These are phyloP conservation scores for Bipolaris bicolor DNA, from an alignment of 2,329 filamentous ascomycete species.

Conservation along the genomic window DNA sequence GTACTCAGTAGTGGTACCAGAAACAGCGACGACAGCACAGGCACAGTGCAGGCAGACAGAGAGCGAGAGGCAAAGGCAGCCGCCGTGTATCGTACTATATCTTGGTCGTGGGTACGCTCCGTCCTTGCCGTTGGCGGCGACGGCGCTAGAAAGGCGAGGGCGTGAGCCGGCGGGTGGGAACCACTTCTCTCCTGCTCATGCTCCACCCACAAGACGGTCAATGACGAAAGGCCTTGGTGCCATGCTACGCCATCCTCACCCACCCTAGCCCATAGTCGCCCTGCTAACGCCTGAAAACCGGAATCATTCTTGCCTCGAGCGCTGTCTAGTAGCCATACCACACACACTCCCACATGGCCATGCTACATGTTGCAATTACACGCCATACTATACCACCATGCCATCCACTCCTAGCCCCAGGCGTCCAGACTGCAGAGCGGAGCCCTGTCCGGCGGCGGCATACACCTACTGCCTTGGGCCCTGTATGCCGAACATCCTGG, in stretches of 20 bases:
- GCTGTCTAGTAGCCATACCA: too few relatives aligned
- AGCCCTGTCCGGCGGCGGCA: conserved; percentile 22
- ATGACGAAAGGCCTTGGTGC: conserved; percentile 32
- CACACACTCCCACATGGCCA: too few relatives aligned
- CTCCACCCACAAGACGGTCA: conserved; percentile 21
- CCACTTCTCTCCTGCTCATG: conserved; percentile 12
- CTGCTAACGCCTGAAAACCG: conserved; percentile 31
- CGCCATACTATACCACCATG: too few relatives aligned
- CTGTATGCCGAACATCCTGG: conserved; percentile 16
- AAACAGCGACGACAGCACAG: background rate
- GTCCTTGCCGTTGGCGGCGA: conserved; percentile 29
- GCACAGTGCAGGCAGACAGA: too few relatives aligned
- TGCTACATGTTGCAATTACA: too few relatives aligned
- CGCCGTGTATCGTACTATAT: conserved; percentile 14
- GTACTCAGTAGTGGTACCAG: background rate
- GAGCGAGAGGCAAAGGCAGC: conserved; percentile 1
- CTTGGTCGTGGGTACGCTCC: conserved; percentile 17
- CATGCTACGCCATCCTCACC: background rate
- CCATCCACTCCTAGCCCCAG: conserved; percentile 17
- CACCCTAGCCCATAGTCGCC: conserved; percentile 24
- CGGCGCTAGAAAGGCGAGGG: conserved; percentile 29
- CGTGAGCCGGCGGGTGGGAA: conserved; percentile 22
- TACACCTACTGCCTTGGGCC: conserved; percentile 11
- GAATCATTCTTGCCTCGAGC: conserved; percentile 11
- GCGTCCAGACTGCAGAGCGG: conserved; percentile 18